Percentiles rank a stretch among this genome's conserved stretches.
phyloP scores from a whole-genome alignment of 2,329 filamentous ascomycete genomes.

The Scedosporium minutisporum region DNA sequence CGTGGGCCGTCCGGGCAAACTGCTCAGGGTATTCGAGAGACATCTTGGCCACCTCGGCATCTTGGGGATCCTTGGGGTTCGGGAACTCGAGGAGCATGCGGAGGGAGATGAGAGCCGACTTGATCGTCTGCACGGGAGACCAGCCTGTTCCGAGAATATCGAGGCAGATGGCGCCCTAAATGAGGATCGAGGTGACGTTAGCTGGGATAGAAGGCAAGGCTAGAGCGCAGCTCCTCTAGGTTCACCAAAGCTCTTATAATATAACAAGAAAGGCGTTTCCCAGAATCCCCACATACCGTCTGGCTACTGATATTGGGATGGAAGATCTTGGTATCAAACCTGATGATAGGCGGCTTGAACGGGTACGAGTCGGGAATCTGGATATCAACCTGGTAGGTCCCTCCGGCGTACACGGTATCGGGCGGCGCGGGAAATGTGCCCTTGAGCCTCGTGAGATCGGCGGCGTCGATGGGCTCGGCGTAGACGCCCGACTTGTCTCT shows the following conservation, averaged over 20 bases:
- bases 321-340: conserved; percentile 89
- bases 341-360: conserved; percentile 86
- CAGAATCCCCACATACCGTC: conserved; percentile 52
- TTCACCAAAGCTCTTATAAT: too few species aligned
- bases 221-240: neutral
- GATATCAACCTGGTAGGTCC: conserved; percentile 74
- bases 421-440: conserved; percentile 80
- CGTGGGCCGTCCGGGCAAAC: conserved; percentile 73
- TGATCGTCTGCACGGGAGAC: conserved; percentile 95
- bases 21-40: conserved; percentile 67
- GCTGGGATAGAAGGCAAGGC: neutral
- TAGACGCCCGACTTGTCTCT: conserved; percentile 62
- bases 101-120: conserved; percentile 84
- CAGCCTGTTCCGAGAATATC: conserved; percentile 84
- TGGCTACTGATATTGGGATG: conserved; percentile 94
- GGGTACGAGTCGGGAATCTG: conserved; percentile 82
- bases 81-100: conserved; percentile 88
- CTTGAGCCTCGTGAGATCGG: conserved; percentile 71
- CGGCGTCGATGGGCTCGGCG: conserved; percentile 53
- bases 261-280: too few species aligned
- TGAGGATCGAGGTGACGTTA: neutral
- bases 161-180: conserved; percentile 87
- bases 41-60: conserved; percentile 90
- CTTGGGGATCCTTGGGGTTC: conserved; percentile 93
- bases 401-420: conserved; percentile 87